A percentile compares a stretch with the other conserved stretches of the same genome.
phyloP scores from a whole-genome alignment of 148 eudicot species.

The Cornus kousa region DNA sequence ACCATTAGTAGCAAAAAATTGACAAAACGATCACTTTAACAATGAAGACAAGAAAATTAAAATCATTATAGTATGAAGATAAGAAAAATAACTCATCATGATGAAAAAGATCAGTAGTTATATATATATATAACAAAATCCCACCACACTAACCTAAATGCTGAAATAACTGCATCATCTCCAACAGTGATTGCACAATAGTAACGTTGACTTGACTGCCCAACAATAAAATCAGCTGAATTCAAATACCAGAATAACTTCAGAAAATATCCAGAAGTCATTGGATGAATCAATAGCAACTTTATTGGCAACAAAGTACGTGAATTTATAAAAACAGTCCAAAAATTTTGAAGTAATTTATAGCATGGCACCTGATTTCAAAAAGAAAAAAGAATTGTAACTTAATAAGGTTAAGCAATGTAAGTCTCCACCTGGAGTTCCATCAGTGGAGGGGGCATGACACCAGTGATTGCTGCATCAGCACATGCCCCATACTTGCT shows the following conservation, averaged over 20 bases:
- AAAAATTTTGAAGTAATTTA: neutral
- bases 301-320: neutral
- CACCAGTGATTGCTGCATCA: slow-evolving; percentile 93
- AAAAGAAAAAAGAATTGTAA: neutral
- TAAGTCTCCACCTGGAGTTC: slow-evolving; percentile 69
- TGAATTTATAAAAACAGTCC: neutral
- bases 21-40: neutral
- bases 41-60: neutral
- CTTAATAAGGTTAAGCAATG: neutral
- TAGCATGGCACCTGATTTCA: neutral
- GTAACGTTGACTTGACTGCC: slow-evolving; percentile 96
- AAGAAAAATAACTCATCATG: neutral
- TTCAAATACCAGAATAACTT: slow-evolving; percentile 76
- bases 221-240: slow-evolving; percentile 96
- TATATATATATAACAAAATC: neutral
- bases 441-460: slow-evolving; percentile 94
- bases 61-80: neutral
- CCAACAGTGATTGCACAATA: slow-evolving; percentile 85
- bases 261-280: slow-evolving; percentile 46
- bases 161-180: slow-evolving; percentile 91
- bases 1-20: neutral
- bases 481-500: slow-evolving; percentile 82
- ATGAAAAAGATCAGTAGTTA: neutral
- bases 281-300: neutral
- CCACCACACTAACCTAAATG: slow-evolving; percentile 59